Percentiles rank a stretch among this genome's conserved stretches.
Evolutionary conservation across 1,284 basidiomycete species (phyloP).

Genomic region (Puccinia triticina): DNA sequence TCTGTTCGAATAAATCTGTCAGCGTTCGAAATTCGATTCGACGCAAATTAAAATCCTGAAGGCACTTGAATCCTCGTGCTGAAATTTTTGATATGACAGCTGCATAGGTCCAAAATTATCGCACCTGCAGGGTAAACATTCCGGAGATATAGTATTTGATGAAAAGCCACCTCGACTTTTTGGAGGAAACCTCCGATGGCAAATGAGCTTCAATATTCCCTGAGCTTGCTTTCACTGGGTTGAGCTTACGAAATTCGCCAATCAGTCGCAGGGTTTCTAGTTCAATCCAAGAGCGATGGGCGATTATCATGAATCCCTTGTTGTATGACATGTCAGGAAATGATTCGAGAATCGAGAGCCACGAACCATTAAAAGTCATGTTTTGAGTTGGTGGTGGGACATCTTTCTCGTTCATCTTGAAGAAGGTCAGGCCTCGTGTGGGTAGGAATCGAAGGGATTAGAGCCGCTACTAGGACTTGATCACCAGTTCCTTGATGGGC

Average conservation of each 20-base stretch:
- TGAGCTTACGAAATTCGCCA: constrained; percentile 40
- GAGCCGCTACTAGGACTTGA: no score
- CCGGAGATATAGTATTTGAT: constrained; percentile 85
- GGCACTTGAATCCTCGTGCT: neutral
- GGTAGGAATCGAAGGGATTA: no score
- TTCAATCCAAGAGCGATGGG: neutral
- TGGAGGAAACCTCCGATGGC: neutral
- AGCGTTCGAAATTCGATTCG: neutral
- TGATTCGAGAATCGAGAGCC: neutral
- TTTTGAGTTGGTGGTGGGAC: neutral
- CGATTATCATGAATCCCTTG: neutral
- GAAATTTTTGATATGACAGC: neutral
- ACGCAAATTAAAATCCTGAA: neutral
- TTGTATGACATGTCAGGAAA: no score
- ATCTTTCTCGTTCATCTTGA: neutral
- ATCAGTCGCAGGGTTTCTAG: constrained; percentile 42
- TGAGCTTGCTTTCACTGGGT: neutral
- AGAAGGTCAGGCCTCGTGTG: neutral
- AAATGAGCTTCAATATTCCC: neutral
- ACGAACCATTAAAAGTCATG: constrained; percentile 22
- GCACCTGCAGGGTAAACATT: constrained; percentile 75
- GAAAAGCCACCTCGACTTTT: constrained; percentile 82
- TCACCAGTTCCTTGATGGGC: no score
- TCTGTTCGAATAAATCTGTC: constrained; percentile 75
- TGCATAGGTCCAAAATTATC: neutral